These are phyloP conservation scores for Aspergillus sp. DNA, from an alignment of 2,329 filamentous ascomycete genomes.

Conservation along the genomic window DNA sequence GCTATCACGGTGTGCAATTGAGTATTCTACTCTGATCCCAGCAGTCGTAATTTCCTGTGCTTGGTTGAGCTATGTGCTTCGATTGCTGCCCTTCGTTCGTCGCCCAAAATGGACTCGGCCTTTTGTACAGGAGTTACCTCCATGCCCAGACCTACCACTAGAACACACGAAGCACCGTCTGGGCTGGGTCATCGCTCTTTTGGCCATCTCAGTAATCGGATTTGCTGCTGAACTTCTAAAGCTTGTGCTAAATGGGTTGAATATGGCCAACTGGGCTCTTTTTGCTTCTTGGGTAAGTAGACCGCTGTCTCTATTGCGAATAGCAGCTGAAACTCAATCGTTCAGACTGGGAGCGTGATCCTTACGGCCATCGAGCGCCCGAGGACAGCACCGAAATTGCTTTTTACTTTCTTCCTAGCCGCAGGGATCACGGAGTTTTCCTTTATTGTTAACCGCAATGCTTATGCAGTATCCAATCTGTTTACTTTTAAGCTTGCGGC, in stretches of 20 bases:
- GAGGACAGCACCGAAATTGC: slow-evolving; percentile 39
- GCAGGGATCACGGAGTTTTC: slow-evolving; percentile 36
- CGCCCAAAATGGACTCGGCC: slow-evolving; percentile 52
- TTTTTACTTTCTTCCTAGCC: slow-evolving; percentile 37
- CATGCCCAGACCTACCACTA: slow-evolving; percentile 29
- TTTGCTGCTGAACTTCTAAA: slow-evolving; percentile 33
- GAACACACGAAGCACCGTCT: slow-evolving; percentile 28
- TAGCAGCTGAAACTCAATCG: neutral
- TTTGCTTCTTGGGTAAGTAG: slow-evolving; percentile 40
- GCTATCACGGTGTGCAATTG: slow-evolving; percentile 35
- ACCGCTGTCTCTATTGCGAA: neutral
- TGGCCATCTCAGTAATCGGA: slow-evolving; percentile 39
- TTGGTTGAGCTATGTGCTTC: slow-evolving; percentile 29
- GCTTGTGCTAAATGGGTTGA: slow-evolving; percentile 19
- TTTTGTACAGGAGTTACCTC: slow-evolving; percentile 49
- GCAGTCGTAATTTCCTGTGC: slow-evolving; percentile 26
- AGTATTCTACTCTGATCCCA: slow-evolving; percentile 33
- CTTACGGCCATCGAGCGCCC: slow-evolving; percentile 42
- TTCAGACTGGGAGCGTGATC: slow-evolving; percentile 34
- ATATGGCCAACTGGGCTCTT: slow-evolving; percentile 23
- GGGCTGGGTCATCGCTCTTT: slow-evolving; percentile 39
- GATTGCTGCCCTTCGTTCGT: slow-evolving; percentile 21
- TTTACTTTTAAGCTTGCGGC: slow-evolving; percentile 32
- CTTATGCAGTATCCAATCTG: slow-evolving; percentile 10
- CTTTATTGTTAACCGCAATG: slow-evolving; percentile 27